Percentiles rank a stretch among this genome's conserved stretches.
Evolutionary conservation across 1,284 basidiomycete genomes (phyloP).

Genomic region (Malassezia pachydermatis): DNA sequence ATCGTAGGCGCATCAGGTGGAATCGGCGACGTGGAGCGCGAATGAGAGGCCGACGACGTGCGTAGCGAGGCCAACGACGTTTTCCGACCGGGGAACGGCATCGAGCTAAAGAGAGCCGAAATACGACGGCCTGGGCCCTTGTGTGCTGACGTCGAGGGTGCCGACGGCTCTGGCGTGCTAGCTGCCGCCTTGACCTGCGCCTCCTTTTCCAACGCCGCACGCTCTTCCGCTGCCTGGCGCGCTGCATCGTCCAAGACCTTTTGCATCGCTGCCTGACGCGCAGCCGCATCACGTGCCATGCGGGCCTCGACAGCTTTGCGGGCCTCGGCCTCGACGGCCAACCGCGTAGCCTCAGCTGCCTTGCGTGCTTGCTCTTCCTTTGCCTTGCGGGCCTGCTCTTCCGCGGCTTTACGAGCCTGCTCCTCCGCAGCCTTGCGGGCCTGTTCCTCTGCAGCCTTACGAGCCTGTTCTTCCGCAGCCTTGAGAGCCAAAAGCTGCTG

Average conservation of each 20-base stretch:
- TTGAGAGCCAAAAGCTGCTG: not conserved
- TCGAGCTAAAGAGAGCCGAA: not conserved
- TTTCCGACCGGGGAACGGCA: conserved; percentile 1
- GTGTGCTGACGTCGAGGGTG: too few relatives aligned
- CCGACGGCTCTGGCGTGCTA: too few relatives aligned
- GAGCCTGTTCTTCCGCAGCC: not conserved
- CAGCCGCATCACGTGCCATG: too few relatives aligned
- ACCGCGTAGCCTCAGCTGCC: not conserved
- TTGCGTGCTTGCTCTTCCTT: not conserved
- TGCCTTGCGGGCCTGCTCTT: not conserved
- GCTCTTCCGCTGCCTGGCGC: too few relatives aligned
- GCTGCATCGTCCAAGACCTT: too few relatives aligned
- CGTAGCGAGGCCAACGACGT: not conserved
- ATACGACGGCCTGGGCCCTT: not conserved
- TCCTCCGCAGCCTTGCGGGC: not conserved
- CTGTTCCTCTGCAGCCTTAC: not conserved
- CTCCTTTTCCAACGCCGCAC: too few relatives aligned
- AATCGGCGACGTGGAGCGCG: not conserved
- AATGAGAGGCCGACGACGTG: not conserved
- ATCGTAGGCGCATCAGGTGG: not conserved
- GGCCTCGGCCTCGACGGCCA: not conserved
- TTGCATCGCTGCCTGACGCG: too few relatives aligned
- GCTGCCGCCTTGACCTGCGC: too few relatives aligned
- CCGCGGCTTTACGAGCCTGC: not conserved
- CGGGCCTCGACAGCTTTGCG: too few relatives aligned